Evolutionary conservation across 2,329 filamentous ascomycete genomes (phyloP).

Genomic region (Diaporthe citri): DNA sequence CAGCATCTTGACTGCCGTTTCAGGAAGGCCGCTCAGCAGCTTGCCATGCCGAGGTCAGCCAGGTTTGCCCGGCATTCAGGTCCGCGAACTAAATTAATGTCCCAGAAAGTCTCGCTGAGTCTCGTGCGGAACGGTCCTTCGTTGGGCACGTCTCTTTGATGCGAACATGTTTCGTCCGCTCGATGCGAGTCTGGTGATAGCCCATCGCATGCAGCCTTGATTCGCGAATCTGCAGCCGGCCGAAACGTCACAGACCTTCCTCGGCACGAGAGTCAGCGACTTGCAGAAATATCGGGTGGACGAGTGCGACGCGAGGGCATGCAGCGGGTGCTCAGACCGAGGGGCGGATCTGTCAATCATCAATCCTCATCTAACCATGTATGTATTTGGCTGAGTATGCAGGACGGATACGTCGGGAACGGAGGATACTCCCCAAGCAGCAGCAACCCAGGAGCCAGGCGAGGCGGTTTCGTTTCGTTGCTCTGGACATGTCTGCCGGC

Average conservation of each 20-base stretch:
- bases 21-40: conserved; percentile 24
- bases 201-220: conserved; percentile 5
- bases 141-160: conserved; percentile 6
- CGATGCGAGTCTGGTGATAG: conserved; percentile 7
- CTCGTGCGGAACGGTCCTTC: conserved; percentile 10
- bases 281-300: conserved; percentile 13
- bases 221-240: conserved; percentile 26
- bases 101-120: conserved; percentile 9
- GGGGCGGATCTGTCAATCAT: conserved; percentile 31
- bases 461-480: conserved; percentile 22
- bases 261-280: conserved; percentile 20
- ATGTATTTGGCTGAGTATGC: background rate
- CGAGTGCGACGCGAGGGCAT: conserved; percentile 15
- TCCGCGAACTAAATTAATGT: background rate
- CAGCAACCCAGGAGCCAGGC: background rate
- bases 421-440: conserved; percentile 18
- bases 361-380: conserved; percentile 29
- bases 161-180: conserved; percentile 16
- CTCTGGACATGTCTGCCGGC: background rate
- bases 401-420: conserved; percentile 15
- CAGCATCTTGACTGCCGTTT: conserved; percentile 14
- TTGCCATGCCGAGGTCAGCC: conserved; percentile 3
- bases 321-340: conserved; percentile 28
- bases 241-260: conserved; percentile 28
- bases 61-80: conserved; percentile 5